phyloP scores from a whole-genome alignment of 768 basidiomycete genomes.

The Russula lepida region DNA sequence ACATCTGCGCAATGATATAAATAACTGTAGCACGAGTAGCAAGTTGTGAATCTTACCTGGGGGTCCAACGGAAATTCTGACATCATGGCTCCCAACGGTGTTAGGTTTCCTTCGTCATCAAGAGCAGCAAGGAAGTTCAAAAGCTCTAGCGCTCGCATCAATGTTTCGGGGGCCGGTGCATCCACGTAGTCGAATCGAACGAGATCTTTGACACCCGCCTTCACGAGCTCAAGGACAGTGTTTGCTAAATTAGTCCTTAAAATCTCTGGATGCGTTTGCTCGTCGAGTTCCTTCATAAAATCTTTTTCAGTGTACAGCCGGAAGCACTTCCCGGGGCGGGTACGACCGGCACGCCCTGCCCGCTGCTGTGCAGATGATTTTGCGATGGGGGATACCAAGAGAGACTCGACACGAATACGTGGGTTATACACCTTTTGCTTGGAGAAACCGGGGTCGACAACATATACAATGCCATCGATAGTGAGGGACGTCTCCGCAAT shows the following conservation, averaged over 20 bases:
- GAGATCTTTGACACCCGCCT: constrained; percentile 90
- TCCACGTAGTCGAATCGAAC: constrained; percentile 86
- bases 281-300: constrained; percentile 91
- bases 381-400: constrained; percentile 90
- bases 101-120: constrained; percentile 90
- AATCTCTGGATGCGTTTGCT: constrained; percentile 97
- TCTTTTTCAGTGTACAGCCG: constrained; percentile 94
- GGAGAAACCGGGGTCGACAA: constrained; percentile 94
- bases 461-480: constrained; percentile 98
- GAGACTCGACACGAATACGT: constrained; percentile 87
- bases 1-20: constrained; percentile 41
- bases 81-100: constrained; percentile 82
- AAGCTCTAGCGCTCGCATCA: constrained; percentile 93
- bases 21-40: not conserved
- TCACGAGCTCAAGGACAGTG: constrained; percentile 87
- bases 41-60: constrained; percentile 41
- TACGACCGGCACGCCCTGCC: constrained; percentile 93
- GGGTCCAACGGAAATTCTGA: constrained; percentile 99
- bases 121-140: constrained; percentile 88
- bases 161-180: constrained; percentile 89
- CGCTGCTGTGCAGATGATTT: constrained; percentile 96
- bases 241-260: constrained; percentile 88
- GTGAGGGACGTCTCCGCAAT: constrained; percentile 97
- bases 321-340: constrained; percentile 95
- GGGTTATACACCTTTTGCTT: constrained; percentile 99